These are phyloP conservation scores for Botrytis galanthina DNA, from an alignment of 2,329 filamentous ascomycete species.

Conservation along the genomic window DNA sequence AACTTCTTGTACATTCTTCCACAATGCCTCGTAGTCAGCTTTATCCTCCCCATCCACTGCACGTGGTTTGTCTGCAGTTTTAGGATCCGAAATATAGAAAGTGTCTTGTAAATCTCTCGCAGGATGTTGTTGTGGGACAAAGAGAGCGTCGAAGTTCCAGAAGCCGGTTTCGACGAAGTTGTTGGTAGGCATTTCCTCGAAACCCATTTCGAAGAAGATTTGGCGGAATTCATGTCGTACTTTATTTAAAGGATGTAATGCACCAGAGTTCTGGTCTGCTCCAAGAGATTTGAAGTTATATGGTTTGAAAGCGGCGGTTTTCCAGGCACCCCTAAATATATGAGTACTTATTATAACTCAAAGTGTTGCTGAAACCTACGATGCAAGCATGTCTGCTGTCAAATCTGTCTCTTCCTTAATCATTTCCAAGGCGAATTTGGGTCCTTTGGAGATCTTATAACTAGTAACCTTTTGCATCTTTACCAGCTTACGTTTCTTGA, in stretches of 20 bases:
- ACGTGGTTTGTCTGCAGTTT: constrained; percentile 66
- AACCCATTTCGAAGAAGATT: constrained; percentile 99
- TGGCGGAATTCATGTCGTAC: constrained; percentile 93
- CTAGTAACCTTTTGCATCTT: constrained; percentile 78
- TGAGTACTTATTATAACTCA: constrained; percentile 26
- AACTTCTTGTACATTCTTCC: constrained; percentile 80
- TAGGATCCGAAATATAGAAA: constrained; percentile 94
- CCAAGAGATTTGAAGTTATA: constrained; percentile 72
- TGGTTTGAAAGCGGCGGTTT: constrained; percentile 83
- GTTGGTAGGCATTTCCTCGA: constrained; percentile 96
- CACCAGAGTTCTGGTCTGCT: constrained; percentile 59
- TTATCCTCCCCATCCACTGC: constrained; percentile 54
- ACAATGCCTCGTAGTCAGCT: constrained; percentile 79
- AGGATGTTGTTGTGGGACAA: constrained; percentile 95
- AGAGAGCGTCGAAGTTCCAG: constrained; percentile 98
- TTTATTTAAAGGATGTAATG: constrained; percentile 78
- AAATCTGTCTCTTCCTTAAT: constrained; percentile 92
- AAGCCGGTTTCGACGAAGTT: constrained; percentile 94
- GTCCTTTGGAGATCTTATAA: constrained; percentile 81
- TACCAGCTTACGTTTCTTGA: constrained; percentile 91
- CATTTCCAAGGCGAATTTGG: constrained; percentile 85
- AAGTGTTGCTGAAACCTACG: constrained; percentile 36
- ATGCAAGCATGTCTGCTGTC: constrained; percentile 86
- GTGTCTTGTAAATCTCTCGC: constrained; percentile 97
- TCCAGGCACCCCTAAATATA: constrained; percentile 70